Conservation (phyloP, 139 green algal genomes). For the Picochlorum sp. region DNA sequence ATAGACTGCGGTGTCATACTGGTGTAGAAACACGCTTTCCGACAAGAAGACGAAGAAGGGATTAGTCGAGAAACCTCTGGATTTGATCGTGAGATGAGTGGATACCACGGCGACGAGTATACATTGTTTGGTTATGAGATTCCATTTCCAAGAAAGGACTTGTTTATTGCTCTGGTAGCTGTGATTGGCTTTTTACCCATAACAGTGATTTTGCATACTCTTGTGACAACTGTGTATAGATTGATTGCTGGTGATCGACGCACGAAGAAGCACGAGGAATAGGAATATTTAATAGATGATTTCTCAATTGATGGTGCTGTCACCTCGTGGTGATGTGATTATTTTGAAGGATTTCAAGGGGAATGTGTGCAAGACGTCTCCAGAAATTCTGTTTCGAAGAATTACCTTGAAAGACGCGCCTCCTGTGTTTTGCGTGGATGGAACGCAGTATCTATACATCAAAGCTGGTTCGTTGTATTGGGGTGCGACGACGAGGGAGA, state of each 20-base stretch:
- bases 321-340: conserved; percentile 81
- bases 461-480: conserved; percentile 78
- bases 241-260: conserved; percentile 2
- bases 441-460: conserved; percentile 90
- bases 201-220: conserved; percentile 31
- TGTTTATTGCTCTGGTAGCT: conserved; percentile 33
- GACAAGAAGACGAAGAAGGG: too few species aligned
- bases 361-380: conserved; percentile 70
- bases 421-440: conserved; percentile 83
- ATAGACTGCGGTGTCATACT: too few species aligned
- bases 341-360: conserved; percentile 81
- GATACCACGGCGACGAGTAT: neutral
- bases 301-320: conserved; percentile 88
- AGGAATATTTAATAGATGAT: conserved; percentile 47
- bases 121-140: conserved; percentile 36
- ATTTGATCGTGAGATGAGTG: neutral
- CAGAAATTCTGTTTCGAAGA: conserved; percentile 87
- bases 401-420: conserved; percentile 79
- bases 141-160: conserved; percentile 36
- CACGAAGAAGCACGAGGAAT: neutral
- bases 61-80: too few species aligned
- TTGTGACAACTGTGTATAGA: conserved; percentile 10
- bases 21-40: too few species aligned
- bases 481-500: conserved; percentile 80
- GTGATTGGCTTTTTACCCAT: conserved; percentile 40